Evolutionary conservation across 1,139 yeast species (phyloP).

Genomic region (Sugiyamaella grinbergsii): DNA sequence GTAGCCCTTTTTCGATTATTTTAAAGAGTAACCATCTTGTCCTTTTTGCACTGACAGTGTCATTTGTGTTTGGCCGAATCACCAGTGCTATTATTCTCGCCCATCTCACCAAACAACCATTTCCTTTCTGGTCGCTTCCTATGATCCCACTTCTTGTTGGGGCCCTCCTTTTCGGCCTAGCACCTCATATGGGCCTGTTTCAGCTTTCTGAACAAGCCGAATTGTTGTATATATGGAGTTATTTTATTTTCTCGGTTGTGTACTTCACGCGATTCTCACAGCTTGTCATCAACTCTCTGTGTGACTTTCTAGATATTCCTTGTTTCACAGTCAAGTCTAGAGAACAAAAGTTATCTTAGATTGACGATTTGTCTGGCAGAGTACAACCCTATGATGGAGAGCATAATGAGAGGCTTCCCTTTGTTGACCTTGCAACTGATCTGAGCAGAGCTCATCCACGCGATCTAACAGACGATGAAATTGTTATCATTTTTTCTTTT

Average conservation of each 20-base stretch:
- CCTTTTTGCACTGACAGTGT: constrained; percentile 61
- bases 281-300: constrained; percentile 43
- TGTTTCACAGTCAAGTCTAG: constrained; percentile 42
- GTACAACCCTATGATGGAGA: too few species aligned
- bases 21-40: constrained; percentile 51
- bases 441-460: constrained; percentile 11
- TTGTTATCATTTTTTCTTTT: constrained; percentile 3
- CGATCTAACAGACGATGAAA: background rate
- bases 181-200: constrained; percentile 37
- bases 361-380: too few species aligned
- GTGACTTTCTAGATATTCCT: constrained; percentile 44
- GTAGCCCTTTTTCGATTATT: constrained; percentile 43
- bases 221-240: constrained; percentile 41
- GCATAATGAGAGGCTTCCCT: too few species aligned
- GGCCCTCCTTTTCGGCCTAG: constrained; percentile 41
- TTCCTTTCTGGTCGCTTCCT: constrained; percentile 53
- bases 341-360: constrained; percentile 8
- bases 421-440: too few species aligned
- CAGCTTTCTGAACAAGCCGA: constrained; percentile 35
- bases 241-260: constrained; percentile 33
- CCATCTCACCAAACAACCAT: constrained; percentile 67
- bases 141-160: constrained; percentile 43
- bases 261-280: constrained; percentile 44
- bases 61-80: constrained; percentile 72
- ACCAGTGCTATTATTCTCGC: constrained; percentile 58